Conservation (phyloP, 257 asterid genomes). For the Anisodus acutangulus region DNA sequence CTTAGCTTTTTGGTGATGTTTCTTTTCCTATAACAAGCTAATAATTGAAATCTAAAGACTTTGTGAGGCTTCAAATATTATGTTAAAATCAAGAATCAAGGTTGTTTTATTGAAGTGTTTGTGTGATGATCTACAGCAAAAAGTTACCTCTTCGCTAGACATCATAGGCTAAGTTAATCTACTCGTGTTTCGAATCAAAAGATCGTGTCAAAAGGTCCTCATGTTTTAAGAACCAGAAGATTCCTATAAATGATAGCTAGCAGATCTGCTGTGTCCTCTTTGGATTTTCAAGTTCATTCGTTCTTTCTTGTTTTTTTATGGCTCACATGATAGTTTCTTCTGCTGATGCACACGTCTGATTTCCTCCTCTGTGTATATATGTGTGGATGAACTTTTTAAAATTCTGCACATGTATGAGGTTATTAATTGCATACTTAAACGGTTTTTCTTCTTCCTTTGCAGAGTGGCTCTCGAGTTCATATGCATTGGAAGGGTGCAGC, state of each 20-base stretch:
- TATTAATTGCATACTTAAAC: not conserved
- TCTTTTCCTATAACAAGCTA: constrained; percentile 14
- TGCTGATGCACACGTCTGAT: constrained; percentile 7
- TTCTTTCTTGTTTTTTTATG: constrained; percentile 24
- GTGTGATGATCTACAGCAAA: not conserved
- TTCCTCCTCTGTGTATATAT: not conserved
- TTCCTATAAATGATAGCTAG: constrained; percentile 14
- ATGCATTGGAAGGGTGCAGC: constrained; percentile 99
- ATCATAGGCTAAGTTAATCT: constrained; percentile 6
- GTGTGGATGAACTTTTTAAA: constrained; percentile 4
- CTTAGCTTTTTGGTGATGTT: not conserved
- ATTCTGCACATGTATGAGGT: constrained; percentile 11
- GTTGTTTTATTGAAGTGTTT: not conserved
- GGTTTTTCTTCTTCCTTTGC: constrained; percentile 39
- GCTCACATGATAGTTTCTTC: constrained; percentile 2
- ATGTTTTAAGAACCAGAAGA: not conserved
- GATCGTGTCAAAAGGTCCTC: not conserved
- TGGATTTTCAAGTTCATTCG: not conserved
- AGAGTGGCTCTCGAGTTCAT: constrained; percentile 77
- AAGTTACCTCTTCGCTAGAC: not conserved
- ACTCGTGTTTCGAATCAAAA: not conserved
- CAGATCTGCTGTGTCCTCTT: constrained; percentile 1
- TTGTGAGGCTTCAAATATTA: constrained; percentile 13
- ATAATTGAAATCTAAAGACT: constrained; percentile 19
- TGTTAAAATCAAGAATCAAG: constrained; percentile 14